These are phyloP conservation scores for Yamadazyma sp. DNA, from an alignment of 805 yeast species.

Conservation along the genomic window DNA sequence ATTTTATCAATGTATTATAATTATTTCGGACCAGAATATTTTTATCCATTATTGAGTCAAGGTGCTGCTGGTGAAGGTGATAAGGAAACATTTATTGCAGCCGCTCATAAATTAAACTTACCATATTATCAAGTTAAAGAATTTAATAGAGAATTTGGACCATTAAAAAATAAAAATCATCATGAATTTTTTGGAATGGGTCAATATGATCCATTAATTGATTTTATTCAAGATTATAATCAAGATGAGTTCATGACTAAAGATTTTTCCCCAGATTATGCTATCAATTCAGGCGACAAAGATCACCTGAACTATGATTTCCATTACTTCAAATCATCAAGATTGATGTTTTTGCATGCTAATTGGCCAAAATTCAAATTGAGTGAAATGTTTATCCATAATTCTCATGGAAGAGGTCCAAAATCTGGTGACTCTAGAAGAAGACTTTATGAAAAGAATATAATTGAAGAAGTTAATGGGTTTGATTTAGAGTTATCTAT, in stretches of 20 bases:
- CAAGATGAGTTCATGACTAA: conserved; percentile 4
- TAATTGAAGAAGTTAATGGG: conserved; percentile 21
- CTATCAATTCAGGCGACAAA: conserved; percentile 19
- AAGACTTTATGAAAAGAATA: conserved; percentile 24
- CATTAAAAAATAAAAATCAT: conserved; percentile 19
- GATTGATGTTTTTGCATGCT: conserved; percentile 33
- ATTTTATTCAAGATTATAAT: conserved; percentile 16
- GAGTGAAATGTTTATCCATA: conserved; percentile 22
- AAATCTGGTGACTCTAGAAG: conserved; percentile 16
- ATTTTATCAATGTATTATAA: conserved; percentile 37
- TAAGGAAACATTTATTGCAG: conserved; percentile 41
- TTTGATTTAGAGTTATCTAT: conserved; percentile 28
- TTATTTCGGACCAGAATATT: conserved; percentile 33
- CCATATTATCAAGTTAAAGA: conserved; percentile 38
- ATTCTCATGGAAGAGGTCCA: conserved; percentile 28
- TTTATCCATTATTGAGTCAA: conserved; percentile 36
- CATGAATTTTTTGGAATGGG: conserved; percentile 35
- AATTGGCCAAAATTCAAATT: conserved; percentile 35
- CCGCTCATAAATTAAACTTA: conserved; percentile 34
- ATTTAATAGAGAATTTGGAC: conserved; percentile 37
- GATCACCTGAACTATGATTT: conserved; percentile 24
- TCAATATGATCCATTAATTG: conserved; percentile 35
- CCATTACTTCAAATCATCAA: conserved; percentile 26
- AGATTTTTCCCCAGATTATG: conserved; percentile 18
- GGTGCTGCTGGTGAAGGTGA: conserved; percentile 45